phyloP scores from a whole-genome alignment of 345 rosid species.

The Hevea brasiliensis region DNA sequence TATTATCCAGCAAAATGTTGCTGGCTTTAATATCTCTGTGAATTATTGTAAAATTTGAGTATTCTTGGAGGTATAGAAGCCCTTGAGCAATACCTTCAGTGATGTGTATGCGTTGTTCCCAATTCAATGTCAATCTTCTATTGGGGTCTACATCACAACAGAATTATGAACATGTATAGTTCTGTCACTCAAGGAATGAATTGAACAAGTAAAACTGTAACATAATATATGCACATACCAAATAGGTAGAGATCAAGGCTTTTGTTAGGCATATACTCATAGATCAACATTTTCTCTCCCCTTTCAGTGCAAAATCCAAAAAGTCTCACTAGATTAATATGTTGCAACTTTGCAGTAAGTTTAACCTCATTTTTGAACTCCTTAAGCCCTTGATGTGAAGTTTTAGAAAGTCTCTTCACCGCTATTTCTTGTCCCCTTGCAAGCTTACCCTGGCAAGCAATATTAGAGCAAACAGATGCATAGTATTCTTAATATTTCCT shows the following conservation, averaged over 20 bases:
- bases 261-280: constrained; percentile 40
- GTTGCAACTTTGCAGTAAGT: constrained; percentile 44
- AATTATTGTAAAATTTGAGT: constrained; percentile 45
- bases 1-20: constrained; percentile 38
- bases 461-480: neutral
- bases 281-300: constrained; percentile 44
- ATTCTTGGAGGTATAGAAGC: constrained; percentile 52
- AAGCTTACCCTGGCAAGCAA: constrained; percentile 28
- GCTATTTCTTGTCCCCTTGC: constrained; percentile 37
- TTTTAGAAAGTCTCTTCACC: constrained; percentile 44
- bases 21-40: constrained; percentile 48
- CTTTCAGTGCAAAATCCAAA: constrained; percentile 38
- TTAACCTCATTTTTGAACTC: constrained; percentile 43
- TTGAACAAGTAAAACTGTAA: neutral
- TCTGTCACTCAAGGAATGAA: neutral
- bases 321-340: constrained; percentile 38
- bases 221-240: constrained; percentile 17
- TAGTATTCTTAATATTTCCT: too few relatives aligned
- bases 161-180: neutral
- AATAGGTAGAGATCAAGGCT: constrained; percentile 40
- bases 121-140: constrained; percentile 21
- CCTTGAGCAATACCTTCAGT: constrained; percentile 51
- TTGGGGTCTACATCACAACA: constrained; percentile 28
- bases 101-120: constrained; percentile 36
- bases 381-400: constrained; percentile 40